These are phyloP conservation scores for Ophiostoma montium DNA, from an alignment of 2,329 filamentous ascomycete species.

Conservation along the genomic window DNA sequence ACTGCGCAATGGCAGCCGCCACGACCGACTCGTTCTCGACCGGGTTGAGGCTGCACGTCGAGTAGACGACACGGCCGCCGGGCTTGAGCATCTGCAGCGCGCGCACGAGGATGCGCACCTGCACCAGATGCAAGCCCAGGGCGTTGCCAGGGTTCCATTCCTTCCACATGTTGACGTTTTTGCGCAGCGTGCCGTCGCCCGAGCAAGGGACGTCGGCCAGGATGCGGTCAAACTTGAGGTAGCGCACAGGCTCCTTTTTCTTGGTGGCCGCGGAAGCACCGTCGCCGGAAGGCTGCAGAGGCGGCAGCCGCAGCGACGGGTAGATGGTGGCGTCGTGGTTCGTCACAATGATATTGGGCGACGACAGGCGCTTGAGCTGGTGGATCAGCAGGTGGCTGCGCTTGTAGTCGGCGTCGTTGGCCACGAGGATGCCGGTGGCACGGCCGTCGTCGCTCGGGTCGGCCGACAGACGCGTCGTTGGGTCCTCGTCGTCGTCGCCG, in stretches of 20 bases:
- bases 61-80: constrained; percentile 89
- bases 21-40: constrained; percentile 94
- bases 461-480: constrained; percentile 35
- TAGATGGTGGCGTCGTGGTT: constrained; percentile 97
- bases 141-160: constrained; percentile 86
- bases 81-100: constrained; percentile 93
- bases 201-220: constrained; percentile 94
- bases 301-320: constrained; percentile 74
- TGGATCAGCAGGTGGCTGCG: constrained; percentile 94
- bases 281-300: constrained; percentile 21
- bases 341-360: constrained; percentile 89
- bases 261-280: constrained; percentile 24
- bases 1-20: constrained; percentile 74
- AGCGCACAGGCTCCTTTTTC: constrained; percentile 27
- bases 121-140: constrained; percentile 73
- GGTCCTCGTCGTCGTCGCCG: constrained; percentile 17
- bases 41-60: constrained; percentile 97
- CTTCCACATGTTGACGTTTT: constrained; percentile 89
- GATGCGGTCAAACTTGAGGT: constrained; percentile 94
- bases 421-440: constrained; percentile 80
- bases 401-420: constrained; percentile 95
- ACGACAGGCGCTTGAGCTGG: constrained; percentile 92
- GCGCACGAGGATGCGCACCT: constrained; percentile 78
- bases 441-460: constrained; percentile 65
- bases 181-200: constrained; percentile 83